Evolutionary conservation across 257 asterid genomes (phyloP), one percentile per base, ranked within the genome.

Genomic region (Capsicum pubescens): DNA sequence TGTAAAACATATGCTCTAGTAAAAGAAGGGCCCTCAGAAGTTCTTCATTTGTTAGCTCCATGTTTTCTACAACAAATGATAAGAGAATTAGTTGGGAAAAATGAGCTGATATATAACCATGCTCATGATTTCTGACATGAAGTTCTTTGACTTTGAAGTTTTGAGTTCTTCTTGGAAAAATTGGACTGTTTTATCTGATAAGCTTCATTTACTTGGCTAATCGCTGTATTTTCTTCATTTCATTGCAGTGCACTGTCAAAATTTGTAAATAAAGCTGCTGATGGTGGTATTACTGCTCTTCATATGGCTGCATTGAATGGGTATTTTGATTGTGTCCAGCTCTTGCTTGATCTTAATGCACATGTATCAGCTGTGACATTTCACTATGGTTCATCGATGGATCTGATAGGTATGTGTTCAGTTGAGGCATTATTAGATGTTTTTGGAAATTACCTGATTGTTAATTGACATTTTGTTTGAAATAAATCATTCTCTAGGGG

Each of bases 301-400:
- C 99, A 97, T 85, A 95, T 97, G 97, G 97, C 99, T 86, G 97
- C 99, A 11, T 89, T 97, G 89, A 97, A 97, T 84, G 99, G 99
- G 83, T 90, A 95, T 86, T 97, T 95, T 84, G 99, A 97, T 86
- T 95, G 99, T 86, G 97, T 95, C 72, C 99, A 95, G 85, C 97
- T 97, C 87, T 93, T 97, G 56, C 99, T 97, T 76, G 99, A 95
- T 88, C 97, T 95, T 83, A 94, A 91, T 79, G 99, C 97, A 50
- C 90, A 89, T 85, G 93, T 91, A 44, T 91, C 97, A 61, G 93
- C 97, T 50, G 95, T 90, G 80, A 97, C 99, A 36, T 97, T 95
- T 87, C 98, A 94, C 86, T 95, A 97, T 59, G 99, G 99, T 74
- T 93, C 99, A 70, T 93, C 99, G 4, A 92, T 95, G 98, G 99